Evolutionary conservation across 345 rosid species (phyloP).

Genomic region (Eucalyptus regnans): DNA sequence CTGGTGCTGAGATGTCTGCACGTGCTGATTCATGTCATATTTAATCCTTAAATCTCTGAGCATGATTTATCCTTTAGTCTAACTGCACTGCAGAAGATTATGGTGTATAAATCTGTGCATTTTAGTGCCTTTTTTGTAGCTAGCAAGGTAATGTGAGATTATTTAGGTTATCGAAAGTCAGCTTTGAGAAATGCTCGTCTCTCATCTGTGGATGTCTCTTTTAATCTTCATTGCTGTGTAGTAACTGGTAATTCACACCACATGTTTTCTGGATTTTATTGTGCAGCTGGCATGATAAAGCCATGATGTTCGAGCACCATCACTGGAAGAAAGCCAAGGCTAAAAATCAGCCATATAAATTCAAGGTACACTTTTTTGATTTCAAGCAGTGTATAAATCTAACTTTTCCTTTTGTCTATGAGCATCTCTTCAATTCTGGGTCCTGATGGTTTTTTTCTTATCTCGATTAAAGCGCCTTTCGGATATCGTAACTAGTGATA

Average conservation of each 20-base stretch:
- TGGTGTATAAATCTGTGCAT: background rate
- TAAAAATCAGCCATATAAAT: constrained; percentile 67
- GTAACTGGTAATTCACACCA: background rate
- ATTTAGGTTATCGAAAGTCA: background rate
- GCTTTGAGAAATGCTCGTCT: background rate
- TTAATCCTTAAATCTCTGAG: background rate
- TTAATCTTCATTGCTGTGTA: background rate
- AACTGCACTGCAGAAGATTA: background rate
- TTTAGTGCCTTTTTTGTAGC: background rate
- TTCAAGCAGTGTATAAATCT: background rate
- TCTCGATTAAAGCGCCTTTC: background rate
- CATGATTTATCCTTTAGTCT: background rate
- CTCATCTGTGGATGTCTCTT: background rate
- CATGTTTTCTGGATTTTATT: background rate
- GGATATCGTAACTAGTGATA: background rate
- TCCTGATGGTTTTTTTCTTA: background rate
- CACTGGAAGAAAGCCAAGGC: constrained; percentile 80
- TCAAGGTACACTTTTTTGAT: constrained; percentile 31
- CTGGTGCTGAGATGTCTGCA: background rate
- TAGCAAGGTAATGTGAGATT: background rate
- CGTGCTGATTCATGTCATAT: background rate
- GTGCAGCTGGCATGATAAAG: constrained; percentile 91
- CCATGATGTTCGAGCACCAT: constrained; percentile 71
- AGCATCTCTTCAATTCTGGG: background rate
- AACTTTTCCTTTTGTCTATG: background rate